Conservation (phyloP, 2,329 filamentous ascomycete species). For the Xylariaceae sp. region DNA sequence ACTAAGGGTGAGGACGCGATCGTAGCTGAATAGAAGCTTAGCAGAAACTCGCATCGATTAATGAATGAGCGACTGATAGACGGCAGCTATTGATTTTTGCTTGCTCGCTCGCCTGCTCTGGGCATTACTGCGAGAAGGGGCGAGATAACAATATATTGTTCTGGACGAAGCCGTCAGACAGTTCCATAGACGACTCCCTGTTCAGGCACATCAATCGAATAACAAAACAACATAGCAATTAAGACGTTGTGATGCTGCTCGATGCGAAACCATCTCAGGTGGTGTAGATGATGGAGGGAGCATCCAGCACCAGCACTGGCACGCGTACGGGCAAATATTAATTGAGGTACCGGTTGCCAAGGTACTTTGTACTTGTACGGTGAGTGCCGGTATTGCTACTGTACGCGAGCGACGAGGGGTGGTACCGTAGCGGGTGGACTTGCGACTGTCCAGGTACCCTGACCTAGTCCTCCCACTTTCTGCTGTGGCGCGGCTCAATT, state of each 20-base stretch:
- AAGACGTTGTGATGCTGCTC: not conserved
- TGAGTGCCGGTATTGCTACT: too few relatives aligned
- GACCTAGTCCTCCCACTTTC: too few relatives aligned
- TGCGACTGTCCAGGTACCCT: too few relatives aligned
- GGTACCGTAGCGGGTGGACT: too few relatives aligned
- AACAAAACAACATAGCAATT: not conserved
- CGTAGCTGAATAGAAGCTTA: too few relatives aligned
- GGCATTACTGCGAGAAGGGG: not conserved
- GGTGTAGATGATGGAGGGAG: not conserved
- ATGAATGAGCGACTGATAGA: not conserved
- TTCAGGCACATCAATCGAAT: slow-evolving; percentile 6
- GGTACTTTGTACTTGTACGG: too few relatives aligned
- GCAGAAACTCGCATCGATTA: not conserved
- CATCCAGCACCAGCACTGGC: not conserved
- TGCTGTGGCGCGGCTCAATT: too few relatives aligned
- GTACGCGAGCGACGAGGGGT: too few relatives aligned
- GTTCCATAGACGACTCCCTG: not conserved
- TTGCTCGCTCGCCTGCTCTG: not conserved
- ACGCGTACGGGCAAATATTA: not conserved
- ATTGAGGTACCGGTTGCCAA: not conserved
- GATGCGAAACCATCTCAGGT: not conserved
- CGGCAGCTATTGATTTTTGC: not conserved
- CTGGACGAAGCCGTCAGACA: not conserved
- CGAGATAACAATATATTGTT: not conserved
- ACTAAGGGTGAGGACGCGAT: too few relatives aligned